These are phyloP conservation scores for Penicillium cosmopolitanum DNA, from an alignment of 495 filamentous ascomycete species.

Conservation along the genomic window DNA sequence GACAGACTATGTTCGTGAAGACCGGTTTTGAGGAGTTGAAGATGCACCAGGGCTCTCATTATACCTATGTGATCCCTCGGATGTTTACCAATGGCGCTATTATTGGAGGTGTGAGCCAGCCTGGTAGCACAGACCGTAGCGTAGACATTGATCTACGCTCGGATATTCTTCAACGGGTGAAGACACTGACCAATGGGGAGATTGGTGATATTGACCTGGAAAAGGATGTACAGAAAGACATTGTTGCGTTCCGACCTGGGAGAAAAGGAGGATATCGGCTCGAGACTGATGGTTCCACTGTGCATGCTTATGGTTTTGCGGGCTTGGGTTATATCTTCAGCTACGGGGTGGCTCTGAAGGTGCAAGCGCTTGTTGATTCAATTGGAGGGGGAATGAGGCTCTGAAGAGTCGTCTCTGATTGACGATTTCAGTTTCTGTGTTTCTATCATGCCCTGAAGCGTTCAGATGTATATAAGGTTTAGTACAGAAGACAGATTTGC, in stretches of 20 bases:
- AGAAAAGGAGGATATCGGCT: slow-evolving; percentile 20
- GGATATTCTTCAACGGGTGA: slow-evolving; percentile 19
- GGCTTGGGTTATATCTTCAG: slow-evolving; percentile 21
- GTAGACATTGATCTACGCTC: slow-evolving; percentile 16
- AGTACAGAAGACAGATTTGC: too few relatives aligned
- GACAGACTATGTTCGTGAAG: slow-evolving; percentile 27
- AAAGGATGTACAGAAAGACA: slow-evolving; percentile 6
- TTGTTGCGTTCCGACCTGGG: slow-evolving; percentile 22
- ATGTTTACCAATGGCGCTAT: slow-evolving; percentile 21
- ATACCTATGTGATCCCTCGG: slow-evolving; percentile 24
- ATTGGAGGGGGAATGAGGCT: neutral
- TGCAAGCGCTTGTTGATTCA: slow-evolving; percentile 15
- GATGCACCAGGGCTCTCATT: slow-evolving; percentile 24
- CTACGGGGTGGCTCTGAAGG: slow-evolving; percentile 22
- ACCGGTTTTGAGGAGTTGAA: slow-evolving; percentile 15
- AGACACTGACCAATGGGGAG: neutral
- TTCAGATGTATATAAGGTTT: too few relatives aligned
- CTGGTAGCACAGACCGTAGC: slow-evolving; percentile 12
- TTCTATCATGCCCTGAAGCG: too few relatives aligned
- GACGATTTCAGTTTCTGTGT: too few relatives aligned
- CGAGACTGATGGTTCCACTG: slow-evolving; percentile 17
- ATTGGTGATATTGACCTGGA: slow-evolving; percentile 9
- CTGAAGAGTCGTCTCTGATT: slow-evolving; percentile 10
- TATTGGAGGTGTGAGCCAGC: slow-evolving; percentile 21
- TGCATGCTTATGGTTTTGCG: slow-evolving; percentile 25